Conservation (phyloP, 768 basidiomycete species). For the Trametes maxima region DNA sequence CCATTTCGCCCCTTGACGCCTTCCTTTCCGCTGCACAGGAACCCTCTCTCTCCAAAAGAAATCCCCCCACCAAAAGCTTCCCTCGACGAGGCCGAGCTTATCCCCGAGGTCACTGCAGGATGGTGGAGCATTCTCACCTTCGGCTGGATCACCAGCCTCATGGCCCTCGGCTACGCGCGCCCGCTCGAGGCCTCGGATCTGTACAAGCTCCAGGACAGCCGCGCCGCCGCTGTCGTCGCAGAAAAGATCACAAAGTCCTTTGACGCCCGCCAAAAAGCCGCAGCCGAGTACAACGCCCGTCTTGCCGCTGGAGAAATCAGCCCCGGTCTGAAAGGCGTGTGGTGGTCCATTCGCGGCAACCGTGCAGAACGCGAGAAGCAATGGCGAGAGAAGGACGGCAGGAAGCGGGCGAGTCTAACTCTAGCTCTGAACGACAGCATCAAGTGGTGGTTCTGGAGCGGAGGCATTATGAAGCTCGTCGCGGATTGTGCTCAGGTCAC, state of each 20-base stretch:
- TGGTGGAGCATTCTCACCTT: conserved; percentile 66
- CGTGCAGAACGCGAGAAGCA: conserved; percentile 56
- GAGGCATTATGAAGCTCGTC: conserved; percentile 58
- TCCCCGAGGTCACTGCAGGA: conserved; percentile 68
- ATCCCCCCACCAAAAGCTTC: conserved; percentile 50
- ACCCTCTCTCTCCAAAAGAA: conserved; percentile 29
- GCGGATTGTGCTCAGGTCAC: conserved; percentile 74
- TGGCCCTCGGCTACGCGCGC: conserved; percentile 75
- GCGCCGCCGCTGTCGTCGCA: conserved; percentile 62
- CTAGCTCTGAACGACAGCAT: conserved; percentile 78
- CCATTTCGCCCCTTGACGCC: background rate
- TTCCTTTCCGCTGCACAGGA: conserved; percentile 1
- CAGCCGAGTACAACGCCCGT: conserved; percentile 69
- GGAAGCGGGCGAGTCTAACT: conserved; percentile 60
- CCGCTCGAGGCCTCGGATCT: conserved; percentile 82
- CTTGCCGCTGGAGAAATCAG: conserved; percentile 65
- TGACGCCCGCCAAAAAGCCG: conserved; percentile 54
- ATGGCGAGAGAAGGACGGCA: conserved; percentile 68
- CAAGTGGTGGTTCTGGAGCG: conserved; percentile 78
- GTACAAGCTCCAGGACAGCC: conserved; percentile 71
- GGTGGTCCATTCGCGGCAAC: conserved; percentile 64
- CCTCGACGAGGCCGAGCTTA: conserved; percentile 58
- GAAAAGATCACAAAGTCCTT: conserved; percentile 66
- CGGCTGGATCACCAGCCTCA: conserved; percentile 72
- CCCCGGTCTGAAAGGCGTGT: conserved; percentile 50